Conservation (phyloP, 768 basidiomycete species). For the Albatrellus ellisii region DNA sequence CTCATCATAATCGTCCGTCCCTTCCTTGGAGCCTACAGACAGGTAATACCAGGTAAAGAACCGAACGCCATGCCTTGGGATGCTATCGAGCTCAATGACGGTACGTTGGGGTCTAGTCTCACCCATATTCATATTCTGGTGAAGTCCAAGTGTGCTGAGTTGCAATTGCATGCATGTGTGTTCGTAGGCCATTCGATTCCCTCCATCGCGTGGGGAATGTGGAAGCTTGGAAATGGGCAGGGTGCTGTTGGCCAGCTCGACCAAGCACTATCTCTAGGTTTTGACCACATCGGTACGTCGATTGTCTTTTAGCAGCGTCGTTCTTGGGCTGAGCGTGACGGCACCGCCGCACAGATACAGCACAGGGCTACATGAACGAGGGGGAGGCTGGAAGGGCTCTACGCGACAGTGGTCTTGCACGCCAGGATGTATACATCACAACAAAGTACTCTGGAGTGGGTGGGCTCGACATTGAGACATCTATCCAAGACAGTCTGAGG, state of each 20-base stretch:
- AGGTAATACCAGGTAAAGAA: too few relatives aligned
- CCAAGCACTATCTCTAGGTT: constrained; percentile 48
- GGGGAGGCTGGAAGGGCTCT: constrained; percentile 35
- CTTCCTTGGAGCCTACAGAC: too few relatives aligned
- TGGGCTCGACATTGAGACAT: constrained; percentile 38
- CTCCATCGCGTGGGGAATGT: constrained; percentile 52
- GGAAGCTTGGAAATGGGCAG: constrained; percentile 48
- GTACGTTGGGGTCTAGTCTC: constrained; percentile 25
- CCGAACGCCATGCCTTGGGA: constrained; percentile 61
- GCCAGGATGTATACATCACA: constrained; percentile 49
- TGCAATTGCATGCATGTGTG: background rate
- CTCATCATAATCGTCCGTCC: too few relatives aligned
- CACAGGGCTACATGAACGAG: constrained; percentile 50
- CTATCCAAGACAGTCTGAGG: constrained; percentile 41
- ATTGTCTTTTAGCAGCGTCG: background rate
- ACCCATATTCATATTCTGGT: too few relatives aligned
- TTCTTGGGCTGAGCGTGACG: background rate
- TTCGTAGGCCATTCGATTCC: constrained; percentile 31
- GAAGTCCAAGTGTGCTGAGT: background rate
- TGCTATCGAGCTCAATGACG: constrained; percentile 44
- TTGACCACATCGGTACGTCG: constrained; percentile 44
- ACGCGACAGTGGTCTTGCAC: constrained; percentile 39
- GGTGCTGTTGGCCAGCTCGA: constrained; percentile 39
- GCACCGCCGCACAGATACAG: constrained; percentile 38
- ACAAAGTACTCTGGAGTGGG: constrained; percentile 47